A percentile compares a stretch with the other conserved stretches of the same genome.
These are phyloP conservation scores for Solanum aculeatissimum DNA, from an alignment of 305 asterid genomes.

Conservation along the genomic window DNA sequence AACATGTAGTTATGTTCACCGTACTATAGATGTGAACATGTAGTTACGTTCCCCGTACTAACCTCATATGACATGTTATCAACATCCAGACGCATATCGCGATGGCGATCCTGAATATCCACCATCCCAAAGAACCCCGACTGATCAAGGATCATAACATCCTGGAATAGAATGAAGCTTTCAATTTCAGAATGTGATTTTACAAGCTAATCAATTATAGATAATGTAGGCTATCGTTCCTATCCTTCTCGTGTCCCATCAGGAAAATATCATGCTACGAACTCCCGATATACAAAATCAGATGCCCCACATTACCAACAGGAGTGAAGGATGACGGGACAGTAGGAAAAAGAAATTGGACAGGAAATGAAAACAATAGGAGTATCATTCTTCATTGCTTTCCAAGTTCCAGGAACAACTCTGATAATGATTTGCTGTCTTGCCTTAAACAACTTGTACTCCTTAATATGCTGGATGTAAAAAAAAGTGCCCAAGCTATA, in stretches of 20 bases:
- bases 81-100: conserved; percentile 94
- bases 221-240: not conserved
- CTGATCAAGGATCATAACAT: conserved; percentile 78
- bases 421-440: too few species aligned
- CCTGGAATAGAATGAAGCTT: conserved; percentile 29
- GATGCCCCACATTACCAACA: too few species aligned
- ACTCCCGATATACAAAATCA: not conserved
- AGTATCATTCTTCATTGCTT: too few species aligned
- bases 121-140: conserved; percentile 66
- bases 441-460: too few species aligned
- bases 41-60: not conserved
- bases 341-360: too few species aligned
- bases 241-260: not conserved
- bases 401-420: too few species aligned
- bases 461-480: too few species aligned
- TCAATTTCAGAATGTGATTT: not conserved
- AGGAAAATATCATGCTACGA: not conserved
- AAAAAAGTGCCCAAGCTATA: too few species aligned
- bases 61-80: conserved; percentile 99
- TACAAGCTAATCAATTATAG: not conserved
- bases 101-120: conserved; percentile 63
- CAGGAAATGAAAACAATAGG: too few species aligned
- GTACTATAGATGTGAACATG: not conserved
- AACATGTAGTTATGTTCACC: not conserved
- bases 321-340: too few species aligned